Conservation (phyloP, 2,329 filamentous ascomycete genomes). For the Hymenoscyphus infarciens region DNA sequence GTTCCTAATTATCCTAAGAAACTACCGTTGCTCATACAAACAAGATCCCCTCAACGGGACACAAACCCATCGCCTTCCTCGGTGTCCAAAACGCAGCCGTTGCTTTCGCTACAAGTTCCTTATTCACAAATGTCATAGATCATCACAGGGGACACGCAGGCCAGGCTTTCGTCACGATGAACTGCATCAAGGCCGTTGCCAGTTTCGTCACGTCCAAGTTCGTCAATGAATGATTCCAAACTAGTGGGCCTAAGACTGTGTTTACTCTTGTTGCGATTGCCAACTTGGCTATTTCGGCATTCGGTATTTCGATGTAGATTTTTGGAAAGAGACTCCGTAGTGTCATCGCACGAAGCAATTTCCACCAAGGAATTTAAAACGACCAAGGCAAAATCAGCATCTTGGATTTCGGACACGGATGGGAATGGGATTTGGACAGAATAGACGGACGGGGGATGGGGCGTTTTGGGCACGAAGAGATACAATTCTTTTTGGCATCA, state of each 20-base stretch:
- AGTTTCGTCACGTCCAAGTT: constrained; percentile 33
- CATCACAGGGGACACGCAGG: constrained; percentile 40
- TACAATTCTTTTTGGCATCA: background rate
- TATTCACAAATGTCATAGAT: constrained; percentile 41
- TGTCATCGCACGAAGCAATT: constrained; percentile 21
- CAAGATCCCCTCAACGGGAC: constrained; percentile 51
- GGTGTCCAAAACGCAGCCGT: constrained; percentile 38
- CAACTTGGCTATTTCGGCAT: constrained; percentile 21
- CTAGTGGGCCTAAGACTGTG: constrained; percentile 27
- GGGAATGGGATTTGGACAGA: background rate
- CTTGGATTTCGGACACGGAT: background rate
- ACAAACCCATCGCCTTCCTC: constrained; percentile 35
- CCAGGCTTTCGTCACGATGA: constrained; percentile 42
- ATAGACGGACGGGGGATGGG: too few relatives aligned
- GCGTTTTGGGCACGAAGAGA: background rate
- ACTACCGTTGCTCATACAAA: background rate
- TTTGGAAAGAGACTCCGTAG: constrained; percentile 36
- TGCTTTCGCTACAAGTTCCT: constrained; percentile 38
- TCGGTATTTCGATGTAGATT: constrained; percentile 32
- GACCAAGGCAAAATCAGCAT: background rate
- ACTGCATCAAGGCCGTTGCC: constrained; percentile 40
- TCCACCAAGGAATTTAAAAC: constrained; percentile 18
- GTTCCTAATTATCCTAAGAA: background rate
- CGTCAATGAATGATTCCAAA: constrained; percentile 31
- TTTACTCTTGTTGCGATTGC: constrained; percentile 23